Evolutionary conservation across 805 yeast genomes (phyloP), one percentile per base, ranked within the genome.

Genomic region (Candida schatavii): DNA sequence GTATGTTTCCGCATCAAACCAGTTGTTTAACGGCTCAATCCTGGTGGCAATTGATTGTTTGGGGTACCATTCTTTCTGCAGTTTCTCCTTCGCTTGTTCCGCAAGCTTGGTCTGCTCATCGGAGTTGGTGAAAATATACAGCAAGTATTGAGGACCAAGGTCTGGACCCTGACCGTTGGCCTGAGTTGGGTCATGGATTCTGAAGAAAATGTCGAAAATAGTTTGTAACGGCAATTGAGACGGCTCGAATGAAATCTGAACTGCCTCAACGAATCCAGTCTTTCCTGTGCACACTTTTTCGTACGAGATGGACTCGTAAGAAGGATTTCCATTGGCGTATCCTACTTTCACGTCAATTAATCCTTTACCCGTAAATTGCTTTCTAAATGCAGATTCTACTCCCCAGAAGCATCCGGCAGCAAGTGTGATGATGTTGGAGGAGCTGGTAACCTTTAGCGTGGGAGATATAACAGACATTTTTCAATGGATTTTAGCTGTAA

Each of bases 1-100:
- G 61, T 90, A 91, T 28, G 82, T 90, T 64, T 91, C 99, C n/a
- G 97, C 98, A 57, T 90, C 97, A 70, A 82, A 84, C 74, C 87
- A 93, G 45, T 70, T 72, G 39, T 69, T 59, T 35, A 88, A 74
- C 6, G 86, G 84, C 55, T 79, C 85, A 39, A 90, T 77, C 35
- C 65, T 66, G 1, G 98, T 89, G 35, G 69, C 84, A 21, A 93
- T 83, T 43, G 68, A 67, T 54, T 83, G 74, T 37, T 74, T 71
- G n/a, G 83, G 81, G 62, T 83, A 85, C 86, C 91, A 93, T 44
- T 77, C 74, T 42, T 77, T 76, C 59, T 89, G 93, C 58, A 80
- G 72, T 36, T 70, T 72, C 19, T 74, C 73, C 48, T 75, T 74
- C 2, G 73, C 68, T 21, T 59, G 52, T 40, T 63, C 47, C 2